phyloP scores from a whole-genome alignment of 2,329 filamentous ascomycete species.

The Exophiala mesophila region DNA sequence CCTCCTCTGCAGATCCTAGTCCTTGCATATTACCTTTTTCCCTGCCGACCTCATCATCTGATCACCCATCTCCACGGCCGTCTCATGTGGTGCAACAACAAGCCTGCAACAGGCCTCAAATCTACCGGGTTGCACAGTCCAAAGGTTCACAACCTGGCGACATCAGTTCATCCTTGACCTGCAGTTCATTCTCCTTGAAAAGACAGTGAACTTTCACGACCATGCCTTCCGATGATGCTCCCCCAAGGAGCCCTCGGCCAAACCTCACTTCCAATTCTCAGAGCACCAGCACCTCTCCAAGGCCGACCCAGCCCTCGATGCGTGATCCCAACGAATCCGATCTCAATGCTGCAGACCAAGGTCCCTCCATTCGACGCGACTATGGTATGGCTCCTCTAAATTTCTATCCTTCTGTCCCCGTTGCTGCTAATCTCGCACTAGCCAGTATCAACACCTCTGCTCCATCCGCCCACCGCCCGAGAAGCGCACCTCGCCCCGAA shows the following conservation, averaged over 20 bases:
- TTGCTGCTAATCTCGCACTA: slow-evolving; percentile 2
- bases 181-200: not conserved
- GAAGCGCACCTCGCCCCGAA: slow-evolving; percentile 8
- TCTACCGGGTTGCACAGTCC: not conserved
- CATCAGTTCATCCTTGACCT: no score
- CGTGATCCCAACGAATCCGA: not conserved
- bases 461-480: slow-evolving; percentile 14
- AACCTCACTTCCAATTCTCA: slow-evolving; percentile 10
- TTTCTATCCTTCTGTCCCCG: not conserved
- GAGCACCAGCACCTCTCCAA: not conserved
- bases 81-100: not conserved
- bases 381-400: slow-evolving; percentile 11
- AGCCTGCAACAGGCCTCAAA: not conserved
- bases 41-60: not conserved
- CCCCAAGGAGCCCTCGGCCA: slow-evolving; percentile 8
- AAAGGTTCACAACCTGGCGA: no score
- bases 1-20: not conserved
- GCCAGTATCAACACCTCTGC: slow-evolving; percentile 10
- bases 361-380: slow-evolving; percentile 15
- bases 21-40: not conserved
- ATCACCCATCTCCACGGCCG: not conserved
- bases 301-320: not conserved
- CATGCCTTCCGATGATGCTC: slow-evolving; percentile 16
- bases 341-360: slow-evolving; percentile 1
- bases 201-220: not conserved